Conservation (phyloP, 2,329 filamentous ascomycete genomes). For the Ceratocystis papillata region DNA sequence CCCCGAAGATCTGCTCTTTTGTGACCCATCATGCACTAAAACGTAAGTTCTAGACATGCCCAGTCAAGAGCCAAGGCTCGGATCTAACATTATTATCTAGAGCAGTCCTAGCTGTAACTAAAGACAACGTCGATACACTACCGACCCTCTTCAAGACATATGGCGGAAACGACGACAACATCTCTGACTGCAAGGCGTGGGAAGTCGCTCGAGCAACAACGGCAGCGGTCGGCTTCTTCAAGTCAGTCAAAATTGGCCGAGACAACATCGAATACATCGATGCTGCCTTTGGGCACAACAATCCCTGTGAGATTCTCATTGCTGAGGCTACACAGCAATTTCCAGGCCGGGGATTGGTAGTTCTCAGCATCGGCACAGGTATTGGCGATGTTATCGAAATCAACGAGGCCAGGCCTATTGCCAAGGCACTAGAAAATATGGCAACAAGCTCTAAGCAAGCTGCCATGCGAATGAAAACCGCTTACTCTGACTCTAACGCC, state of each 20-base stretch:
- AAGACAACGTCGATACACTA: constrained; percentile 19
- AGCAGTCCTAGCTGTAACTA: background rate
- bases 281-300: constrained; percentile 30
- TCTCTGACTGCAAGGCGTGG: constrained; percentile 29
- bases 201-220: constrained; percentile 30
- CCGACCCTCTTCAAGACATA: constrained; percentile 29
- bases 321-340: constrained; percentile 29
- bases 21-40: background rate
- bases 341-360: constrained; percentile 15
- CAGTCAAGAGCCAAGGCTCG: background rate
- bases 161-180: constrained; percentile 24
- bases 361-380: constrained; percentile 30
- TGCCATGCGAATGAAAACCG: constrained; percentile 16
- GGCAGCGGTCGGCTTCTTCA: constrained; percentile 30
- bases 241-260: constrained; percentile 28
- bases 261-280: constrained; percentile 30
- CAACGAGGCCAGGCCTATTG: constrained; percentile 17
- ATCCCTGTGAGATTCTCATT: constrained; percentile 30
- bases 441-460: background rate
- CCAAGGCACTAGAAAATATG: background rate
- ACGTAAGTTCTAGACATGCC: background rate
- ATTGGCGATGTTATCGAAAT: constrained; percentile 26
- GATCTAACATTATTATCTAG: background rate
- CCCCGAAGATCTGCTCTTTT: background rate
- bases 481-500: constrained; percentile 23